Evolutionary conservation across 768 basidiomycete species (phyloP).

Genomic region (Tulasnella sp.): DNA sequence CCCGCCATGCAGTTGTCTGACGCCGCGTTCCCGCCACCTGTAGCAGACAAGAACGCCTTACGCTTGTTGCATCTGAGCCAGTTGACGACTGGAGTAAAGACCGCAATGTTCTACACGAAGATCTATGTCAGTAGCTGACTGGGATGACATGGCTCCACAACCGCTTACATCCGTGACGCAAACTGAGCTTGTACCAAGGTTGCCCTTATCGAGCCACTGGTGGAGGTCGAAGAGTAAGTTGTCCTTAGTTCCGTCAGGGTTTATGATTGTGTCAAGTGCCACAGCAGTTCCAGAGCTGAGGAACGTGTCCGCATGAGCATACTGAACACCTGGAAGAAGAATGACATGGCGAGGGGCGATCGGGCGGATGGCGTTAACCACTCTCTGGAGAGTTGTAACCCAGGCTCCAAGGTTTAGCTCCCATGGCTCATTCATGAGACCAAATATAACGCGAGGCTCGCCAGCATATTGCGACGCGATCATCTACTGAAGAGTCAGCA

Average conservation of each 20-base stretch:
- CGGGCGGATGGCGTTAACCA: slow-evolving; percentile 45
- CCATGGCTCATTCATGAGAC: slow-evolving; percentile 51
- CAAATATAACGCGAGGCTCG: slow-evolving; percentile 32
- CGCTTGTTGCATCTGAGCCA: slow-evolving; percentile 16
- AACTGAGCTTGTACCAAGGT: slow-evolving; percentile 45
- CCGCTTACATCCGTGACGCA: slow-evolving; percentile 41
- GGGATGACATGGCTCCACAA: not conserved
- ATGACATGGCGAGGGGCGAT: slow-evolving; percentile 45
- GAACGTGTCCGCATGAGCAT: not conserved
- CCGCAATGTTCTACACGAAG: not conserved
- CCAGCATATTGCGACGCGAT: not conserved
- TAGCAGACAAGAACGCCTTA: slow-evolving; percentile 21
- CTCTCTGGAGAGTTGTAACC: slow-evolving; percentile 41
- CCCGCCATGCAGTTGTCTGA: not conserved
- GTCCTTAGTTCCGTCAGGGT: slow-evolving; percentile 42
- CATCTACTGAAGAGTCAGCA: not conserved
- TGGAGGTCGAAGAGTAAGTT: slow-evolving; percentile 44
- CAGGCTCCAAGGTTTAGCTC: slow-evolving; percentile 42
- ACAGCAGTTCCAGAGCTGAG: slow-evolving; percentile 40
- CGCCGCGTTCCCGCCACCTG: slow-evolving; percentile 12
- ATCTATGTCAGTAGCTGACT: not conserved
- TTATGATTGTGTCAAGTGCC: slow-evolving; percentile 44
- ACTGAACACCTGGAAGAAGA: slow-evolving; percentile 42
- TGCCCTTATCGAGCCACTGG: slow-evolving; percentile 47
- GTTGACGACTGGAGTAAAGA: slow-evolving; percentile 17